Base-by-base conservation (phyloP, 2,329 filamentous ascomycete genomes). In the Nemania sp. region DNA sequence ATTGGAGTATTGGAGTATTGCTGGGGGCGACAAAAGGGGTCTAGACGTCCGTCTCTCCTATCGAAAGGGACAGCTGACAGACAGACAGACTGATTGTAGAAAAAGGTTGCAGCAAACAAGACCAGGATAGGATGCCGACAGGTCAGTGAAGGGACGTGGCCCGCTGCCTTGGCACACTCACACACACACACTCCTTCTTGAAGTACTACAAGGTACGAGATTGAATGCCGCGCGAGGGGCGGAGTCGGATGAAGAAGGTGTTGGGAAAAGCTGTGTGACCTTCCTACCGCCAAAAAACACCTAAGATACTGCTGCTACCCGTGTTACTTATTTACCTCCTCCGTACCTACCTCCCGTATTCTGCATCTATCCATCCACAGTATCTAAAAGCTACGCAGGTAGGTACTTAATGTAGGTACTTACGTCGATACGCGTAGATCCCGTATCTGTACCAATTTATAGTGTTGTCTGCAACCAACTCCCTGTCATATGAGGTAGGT, bases 141-240 rank as follows among this genome's bases (percentile, higher is more conserved):
- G n/a, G 32, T 35, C 26, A 32, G 11, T n/a, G 47, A 24, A 13
- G 47, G 55, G 58, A 54, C 62, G 49, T 41, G 59, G 54, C 41
- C n/a, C 47, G 58, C 54, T 59, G 58, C 62, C 62, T 66, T 66
- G 62, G 66, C 66, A 43, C 49, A n/a, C n/a, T n/a, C n/a, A n/a
- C n/a, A n/a, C n/a, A n/a, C n/a, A n/a, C n/a, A n/a, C n/a, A 27
- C 15, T 35, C 38, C 26, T 51, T n/a, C 13, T 53, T 18, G 22
- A 24, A 18, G n/a, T 53, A n/a, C n/a, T n/a, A n/a, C n/a, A n/a
- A n/a, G n/a, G n/a, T n/a, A n/a, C n/a, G n/a, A n/a, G n/a, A n/a
- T n/a, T n/a, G n/a, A n/a, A 8, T 32, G 26, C 27, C 27, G 51
- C 49, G 49, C 5, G 22, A 20, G 51, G 51, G 51, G 51, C 51